Percentiles rank a stretch among this genome's conserved stretches.
phyloP scores from a whole-genome alignment of 306 rosid species.

The Elaeagnus macrophylla region DNA sequence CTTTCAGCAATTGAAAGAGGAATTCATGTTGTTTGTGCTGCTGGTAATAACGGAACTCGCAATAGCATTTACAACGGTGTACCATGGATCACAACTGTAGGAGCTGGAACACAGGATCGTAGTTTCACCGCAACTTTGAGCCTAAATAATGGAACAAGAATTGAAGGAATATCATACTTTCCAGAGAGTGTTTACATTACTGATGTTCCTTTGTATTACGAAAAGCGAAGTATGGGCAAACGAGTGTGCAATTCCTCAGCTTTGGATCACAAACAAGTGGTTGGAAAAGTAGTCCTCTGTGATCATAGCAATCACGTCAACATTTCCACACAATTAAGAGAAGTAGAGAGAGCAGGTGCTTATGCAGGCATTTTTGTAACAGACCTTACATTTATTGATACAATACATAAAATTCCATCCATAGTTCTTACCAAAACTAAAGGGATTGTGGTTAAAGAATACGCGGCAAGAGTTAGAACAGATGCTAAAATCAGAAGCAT shows the following conservation, averaged over 20 bases:
- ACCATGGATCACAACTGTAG: too few relatives aligned
- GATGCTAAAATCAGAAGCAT: neutral
- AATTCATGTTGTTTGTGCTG: constrained; percentile 10
- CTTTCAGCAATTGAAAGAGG: constrained; percentile 11
- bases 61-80: neutral
- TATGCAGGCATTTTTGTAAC: constrained; percentile 8
- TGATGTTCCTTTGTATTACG: constrained; percentile 2
- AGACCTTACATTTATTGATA: neutral
- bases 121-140: too few relatives aligned
- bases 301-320: neutral
- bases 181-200: constrained; percentile 3
- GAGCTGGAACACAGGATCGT: too few relatives aligned
- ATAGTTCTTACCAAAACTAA: neutral
- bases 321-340: neutral
- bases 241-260: neutral
- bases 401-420: constrained; percentile 9
- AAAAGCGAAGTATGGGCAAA: constrained; percentile 1
- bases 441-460: constrained; percentile 1
- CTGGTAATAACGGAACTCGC: constrained; percentile 6
- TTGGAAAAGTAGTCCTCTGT: constrained; percentile 7
- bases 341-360: constrained; percentile 4
- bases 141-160: too few relatives aligned
- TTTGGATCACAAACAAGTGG: constrained; percentile 7
- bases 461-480: neutral
- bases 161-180: too few relatives aligned